Evolutionary conservation across 768 basidiomycete species (phyloP), one percentile per base, ranked within the genome.

Genomic region (Cubamyces sp.): DNA sequence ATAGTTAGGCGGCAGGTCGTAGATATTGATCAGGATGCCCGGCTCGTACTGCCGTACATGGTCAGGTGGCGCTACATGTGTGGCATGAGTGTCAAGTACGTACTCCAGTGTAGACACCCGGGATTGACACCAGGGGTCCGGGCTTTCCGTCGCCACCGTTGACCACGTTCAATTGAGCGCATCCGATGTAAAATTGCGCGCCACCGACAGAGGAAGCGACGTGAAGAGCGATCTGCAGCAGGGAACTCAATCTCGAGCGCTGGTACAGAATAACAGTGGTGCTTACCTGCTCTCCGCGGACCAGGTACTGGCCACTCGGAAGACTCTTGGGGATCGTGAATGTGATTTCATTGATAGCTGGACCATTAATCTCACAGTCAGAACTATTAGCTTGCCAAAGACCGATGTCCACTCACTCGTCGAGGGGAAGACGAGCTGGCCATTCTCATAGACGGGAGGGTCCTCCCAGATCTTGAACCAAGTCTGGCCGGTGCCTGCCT

Each of bases 381-480:
- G 50, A 25, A 21, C 14, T 8, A 21, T 1, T 6, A 1, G 6
- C 21, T 3, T 5, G 8, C 6, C 15, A 23, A 7, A 14, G 23
- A 30, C 23, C 18, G 5, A 14, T 37, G 48, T 28, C 16, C 19
- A 37, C 68, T 39, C 23, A 70, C 73, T 69, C 34, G 60, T 51
- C 7, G 70, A 68, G 16, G 71, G 70, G 68, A 71, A 74, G 26
- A 60, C 68, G 50, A 74, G 67, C 53, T 56, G 52, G 52, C 70
- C 59, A 58, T 70, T 62, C 64, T 68, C 62, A 52, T 60, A 72
- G 26, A 66, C 64, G 6, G 72, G 68, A 1, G 64, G 30, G 49
- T 70, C 62, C 64, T 81, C 75, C 75, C 77, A 80, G 55, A 81
- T 75, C 71, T 80, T 79, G 72, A 78, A 79, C 75, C 78, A 81